Evolutionary conservation across 2,329 filamentous ascomycete species (phyloP).

Genomic region (Cryphonectria nitschkei): DNA sequence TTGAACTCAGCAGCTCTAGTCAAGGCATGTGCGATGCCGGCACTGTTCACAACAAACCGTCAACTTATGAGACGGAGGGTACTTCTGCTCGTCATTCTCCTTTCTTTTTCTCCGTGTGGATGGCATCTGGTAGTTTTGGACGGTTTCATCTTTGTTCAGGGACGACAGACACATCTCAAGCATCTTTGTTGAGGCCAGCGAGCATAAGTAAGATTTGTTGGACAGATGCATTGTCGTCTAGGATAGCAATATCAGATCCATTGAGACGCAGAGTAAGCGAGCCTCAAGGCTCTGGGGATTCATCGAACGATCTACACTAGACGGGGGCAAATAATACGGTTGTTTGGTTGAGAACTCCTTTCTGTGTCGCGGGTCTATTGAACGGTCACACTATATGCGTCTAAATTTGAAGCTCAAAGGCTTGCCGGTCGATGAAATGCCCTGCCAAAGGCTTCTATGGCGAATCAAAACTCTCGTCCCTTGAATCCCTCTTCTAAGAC

Average conservation of each 20-base stretch:
- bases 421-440: not conserved
- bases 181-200: not conserved
- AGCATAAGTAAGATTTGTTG: not conserved
- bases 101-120: not conserved
- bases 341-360: not conserved
- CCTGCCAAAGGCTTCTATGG: not conserved
- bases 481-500: conserved; percentile 77
- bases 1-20: not conserved
- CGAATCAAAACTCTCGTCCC: conserved; percentile 44
- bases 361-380: not conserved
- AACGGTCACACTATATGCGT: not conserved
- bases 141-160: not conserved
- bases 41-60: not conserved
- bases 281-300: not conserved
- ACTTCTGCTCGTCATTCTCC: not conserved
- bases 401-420: not conserved
- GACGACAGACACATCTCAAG: not conserved
- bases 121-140: not conserved
- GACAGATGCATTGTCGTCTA: not conserved
- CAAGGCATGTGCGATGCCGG: not conserved
- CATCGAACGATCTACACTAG: not conserved
- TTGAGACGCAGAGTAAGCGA: not conserved
- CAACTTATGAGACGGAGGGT: not conserved
- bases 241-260: not conserved
- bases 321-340: conserved; percentile 4